phyloP scores from a whole-genome alignment of 2,329 filamentous ascomycete species.

The Rhexocercosporidium sp. region DNA sequence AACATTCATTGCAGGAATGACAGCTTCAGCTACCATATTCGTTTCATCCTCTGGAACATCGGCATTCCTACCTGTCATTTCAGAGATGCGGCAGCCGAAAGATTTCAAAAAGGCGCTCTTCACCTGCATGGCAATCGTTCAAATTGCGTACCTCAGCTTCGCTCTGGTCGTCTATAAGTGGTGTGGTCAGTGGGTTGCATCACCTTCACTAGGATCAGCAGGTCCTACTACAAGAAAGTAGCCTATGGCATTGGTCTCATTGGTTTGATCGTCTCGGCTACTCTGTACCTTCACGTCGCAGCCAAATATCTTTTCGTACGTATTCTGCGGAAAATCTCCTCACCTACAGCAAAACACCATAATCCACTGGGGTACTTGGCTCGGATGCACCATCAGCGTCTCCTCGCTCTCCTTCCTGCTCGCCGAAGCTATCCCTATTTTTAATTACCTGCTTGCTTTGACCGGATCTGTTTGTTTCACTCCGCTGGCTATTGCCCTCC shows the following conservation, averaged over 20 bases:
- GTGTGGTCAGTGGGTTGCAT: conserved; percentile 65
- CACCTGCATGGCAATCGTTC: conserved; percentile 62
- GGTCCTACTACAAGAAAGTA: conserved; percentile 62
- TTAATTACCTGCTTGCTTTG: conserved; percentile 54
- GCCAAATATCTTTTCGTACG: conserved; percentile 63
- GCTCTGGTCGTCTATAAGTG: conserved; percentile 47
- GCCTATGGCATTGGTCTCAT: conserved; percentile 63
- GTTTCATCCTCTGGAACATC: conserved; percentile 63
- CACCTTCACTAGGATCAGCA: conserved; percentile 64
- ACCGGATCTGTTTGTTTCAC: conserved; percentile 57
- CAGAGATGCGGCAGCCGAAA: conserved; percentile 64
- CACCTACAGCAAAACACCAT: conserved; percentile 58
- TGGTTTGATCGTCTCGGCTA: conserved; percentile 56
- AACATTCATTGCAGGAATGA: conserved; percentile 63
- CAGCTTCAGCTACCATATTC: conserved; percentile 63
- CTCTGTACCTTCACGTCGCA: conserved; percentile 51
- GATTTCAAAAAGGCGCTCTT: conserved; percentile 67
- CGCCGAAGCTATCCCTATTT: conserved; percentile 59
- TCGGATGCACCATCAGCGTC: conserved; percentile 50
- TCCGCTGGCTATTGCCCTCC: conserved; percentile 53
- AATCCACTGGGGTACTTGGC: conserved; percentile 58
- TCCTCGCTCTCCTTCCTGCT: conserved; percentile 54
- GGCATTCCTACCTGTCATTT: conserved; percentile 68
- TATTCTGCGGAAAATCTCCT: conserved; percentile 54
- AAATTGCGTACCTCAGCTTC: conserved; percentile 61